Base-by-base conservation (phyloP, 2,329 filamentous ascomycete genomes). In the Thermochaetoides dissita region DNA sequence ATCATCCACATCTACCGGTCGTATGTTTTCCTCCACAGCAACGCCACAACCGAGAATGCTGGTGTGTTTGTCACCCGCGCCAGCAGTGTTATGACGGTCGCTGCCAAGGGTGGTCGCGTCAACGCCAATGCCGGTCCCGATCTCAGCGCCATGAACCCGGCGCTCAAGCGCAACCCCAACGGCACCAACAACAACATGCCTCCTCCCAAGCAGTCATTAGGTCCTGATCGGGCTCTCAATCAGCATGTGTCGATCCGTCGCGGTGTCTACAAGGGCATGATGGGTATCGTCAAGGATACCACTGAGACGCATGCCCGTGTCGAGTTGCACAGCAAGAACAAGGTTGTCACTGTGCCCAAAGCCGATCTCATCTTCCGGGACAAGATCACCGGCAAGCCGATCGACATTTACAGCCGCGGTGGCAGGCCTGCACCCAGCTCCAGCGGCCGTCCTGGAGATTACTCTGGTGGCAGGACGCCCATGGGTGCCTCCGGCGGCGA, bases 211-310 rank as follows among this genome's bases (percentile, higher is more conserved):
- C 17, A 24, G 17, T 75, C 78, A 40, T 86, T 86, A 53, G 78
- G 82, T 17, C 77, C 87, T 34, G 91, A 98, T 60, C 77, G 79
- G 42, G 71, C 91, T 29, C 79, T 96, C 49, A 88, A 88, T 36
- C 89, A 94, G 65, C 95, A 87, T 0, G 87, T 96, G 36, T 85
- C 81, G 40, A 83, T 96, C 55, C 77, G 80, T 44, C 86, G 81
- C 57, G 91, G 91, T 29, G 79, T 82, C 17, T 87, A 89, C 68
- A 98, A 98, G 64, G 89, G 89, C 43, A 71, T 95, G 36, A 68
- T 96, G 35, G 91, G 91, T 53, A 94, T 95, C 51, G 88, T 98
- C 53, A 95, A 94, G 59, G 89, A 96, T 57, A 83, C 89, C 1
- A 94, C 85, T 6, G 88, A 93, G 53, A 76, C 76, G 3, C 77